A percentile compares a stretch with the other conserved stretches of the same genome.
Conservation (phyloP, 1,139 yeast species). For the Yamadazyma pseudoaaseri region DNA sequence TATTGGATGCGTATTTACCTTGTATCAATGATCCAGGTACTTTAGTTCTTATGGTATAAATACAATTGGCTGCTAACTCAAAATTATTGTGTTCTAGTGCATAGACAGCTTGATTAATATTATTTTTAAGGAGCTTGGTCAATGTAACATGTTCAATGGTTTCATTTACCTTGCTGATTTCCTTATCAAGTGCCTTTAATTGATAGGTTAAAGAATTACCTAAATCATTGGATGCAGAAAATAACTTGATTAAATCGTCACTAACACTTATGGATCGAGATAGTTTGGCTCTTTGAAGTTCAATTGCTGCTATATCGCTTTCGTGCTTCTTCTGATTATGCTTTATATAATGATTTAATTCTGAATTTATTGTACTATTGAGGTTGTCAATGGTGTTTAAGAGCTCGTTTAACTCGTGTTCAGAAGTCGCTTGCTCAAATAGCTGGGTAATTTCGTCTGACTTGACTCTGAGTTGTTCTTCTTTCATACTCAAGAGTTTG, state of each 20-base stretch:
- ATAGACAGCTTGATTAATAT: constrained; percentile 63
- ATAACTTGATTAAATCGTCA: constrained; percentile 47
- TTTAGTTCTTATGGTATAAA: constrained; percentile 47
- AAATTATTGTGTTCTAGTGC: constrained; percentile 70
- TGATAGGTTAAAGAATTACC: constrained; percentile 69
- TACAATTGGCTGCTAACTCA: constrained; percentile 69
- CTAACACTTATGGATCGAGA: constrained; percentile 39
- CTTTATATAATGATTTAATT: constrained; percentile 25
- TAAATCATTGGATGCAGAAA: constrained; percentile 60
- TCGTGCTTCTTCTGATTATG: constrained; percentile 32
- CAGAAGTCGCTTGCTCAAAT: constrained; percentile 13
- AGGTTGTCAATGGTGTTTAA: constrained; percentile 9
- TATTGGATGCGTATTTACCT: constrained; percentile 76
- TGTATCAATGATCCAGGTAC: constrained; percentile 52
- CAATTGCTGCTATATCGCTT: constrained; percentile 36
- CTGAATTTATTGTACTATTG: constrained; percentile 19
- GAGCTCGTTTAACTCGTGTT: constrained; percentile 12
- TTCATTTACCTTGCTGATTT: constrained; percentile 63
- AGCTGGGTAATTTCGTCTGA: constrained; percentile 1
- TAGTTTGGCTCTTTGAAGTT: constrained; percentile 37
- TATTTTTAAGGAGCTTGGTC: constrained; percentile 61
- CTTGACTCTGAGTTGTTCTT: constrained; percentile 2
- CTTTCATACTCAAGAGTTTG: constrained; percentile 4
- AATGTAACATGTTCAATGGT: constrained; percentile 66
- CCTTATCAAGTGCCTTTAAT: constrained; percentile 69